A percentile compares a stretch with the other conserved stretches of the same genome.
Conservation (phyloP, 192 early-diverging fungal genomes). For the Coemansia sp. region DNA sequence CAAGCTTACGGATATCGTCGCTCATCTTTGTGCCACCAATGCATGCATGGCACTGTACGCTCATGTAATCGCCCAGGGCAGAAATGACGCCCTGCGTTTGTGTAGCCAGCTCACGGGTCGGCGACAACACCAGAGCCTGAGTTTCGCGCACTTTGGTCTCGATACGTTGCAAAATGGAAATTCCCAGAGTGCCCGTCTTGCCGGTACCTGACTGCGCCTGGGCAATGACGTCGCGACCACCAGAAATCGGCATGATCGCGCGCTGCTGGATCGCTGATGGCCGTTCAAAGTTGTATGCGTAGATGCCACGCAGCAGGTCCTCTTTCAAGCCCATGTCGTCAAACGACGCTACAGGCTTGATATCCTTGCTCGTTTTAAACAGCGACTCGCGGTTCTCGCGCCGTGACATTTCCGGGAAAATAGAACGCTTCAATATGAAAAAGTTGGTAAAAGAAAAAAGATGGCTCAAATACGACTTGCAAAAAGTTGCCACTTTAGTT, state of each 20-base stretch:
- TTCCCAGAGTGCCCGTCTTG: constrained; percentile 97
- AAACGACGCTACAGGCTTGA: constrained; percentile 82
- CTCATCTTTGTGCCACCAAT: constrained; percentile 91
- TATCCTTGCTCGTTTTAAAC: constrained; percentile 78
- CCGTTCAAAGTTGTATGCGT: constrained; percentile 97
- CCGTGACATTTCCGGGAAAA: constrained; percentile 5
- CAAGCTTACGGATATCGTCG: constrained; percentile 91
- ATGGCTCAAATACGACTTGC: too few relatives aligned
- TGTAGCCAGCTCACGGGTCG: constrained; percentile 93
- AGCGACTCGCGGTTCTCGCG: constrained; percentile 8
- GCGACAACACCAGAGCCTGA: constrained; percentile 89
- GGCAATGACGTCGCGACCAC: constrained; percentile 91
- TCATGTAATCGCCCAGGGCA: constrained; percentile 96
- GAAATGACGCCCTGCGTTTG: constrained; percentile 92
- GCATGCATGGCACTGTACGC: constrained; percentile 91
- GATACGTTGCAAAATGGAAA: constrained; percentile 87
- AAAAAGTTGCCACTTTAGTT: too few relatives aligned
- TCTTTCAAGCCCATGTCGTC: constrained; percentile 98
- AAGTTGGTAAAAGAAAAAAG: too few relatives aligned
- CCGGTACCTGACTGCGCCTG: constrained; percentile 99
- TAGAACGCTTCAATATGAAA: too few relatives aligned
- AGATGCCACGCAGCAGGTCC: constrained; percentile 93
- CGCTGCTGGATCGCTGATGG: constrained; percentile 99
- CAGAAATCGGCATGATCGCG: constrained; percentile 86
- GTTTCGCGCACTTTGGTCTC: constrained; percentile 85